Percentiles rank a stretch among this genome's conserved stretches.
Conservation (phyloP, 2,329 filamentous ascomycete genomes). For the Phaeomoniella chlamydospora region DNA sequence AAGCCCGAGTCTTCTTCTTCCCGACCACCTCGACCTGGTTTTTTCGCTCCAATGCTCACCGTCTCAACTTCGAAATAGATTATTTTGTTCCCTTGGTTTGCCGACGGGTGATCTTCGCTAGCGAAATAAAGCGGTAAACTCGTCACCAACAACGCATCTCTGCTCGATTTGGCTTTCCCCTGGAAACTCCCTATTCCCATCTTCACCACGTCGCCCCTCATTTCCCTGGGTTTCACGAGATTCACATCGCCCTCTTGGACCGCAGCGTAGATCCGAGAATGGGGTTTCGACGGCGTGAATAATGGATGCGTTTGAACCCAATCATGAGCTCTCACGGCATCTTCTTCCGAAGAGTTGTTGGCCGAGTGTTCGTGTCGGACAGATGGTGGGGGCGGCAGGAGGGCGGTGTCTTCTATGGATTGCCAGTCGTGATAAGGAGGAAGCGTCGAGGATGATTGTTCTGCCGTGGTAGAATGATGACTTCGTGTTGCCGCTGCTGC, state of each 20-base stretch:
- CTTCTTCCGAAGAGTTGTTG: conserved; percentile 39
- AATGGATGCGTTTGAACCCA: conserved; percentile 40
- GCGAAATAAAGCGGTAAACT: conserved; percentile 43
- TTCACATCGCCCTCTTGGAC: conserved; percentile 29
- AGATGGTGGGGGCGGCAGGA: conserved; percentile 45
- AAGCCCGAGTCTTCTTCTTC: conserved; percentile 35
- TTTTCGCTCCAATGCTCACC: conserved; percentile 26
- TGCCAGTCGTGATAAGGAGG: conserved; percentile 51
- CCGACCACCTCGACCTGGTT: conserved; percentile 18
- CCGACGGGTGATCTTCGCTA: conserved; percentile 32
- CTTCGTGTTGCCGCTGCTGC: conserved; percentile 4
- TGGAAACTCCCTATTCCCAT: conserved; percentile 25
- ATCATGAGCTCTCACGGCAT: conserved; percentile 39
- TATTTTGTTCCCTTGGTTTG: conserved; percentile 29
- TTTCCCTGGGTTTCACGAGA: conserved; percentile 27
- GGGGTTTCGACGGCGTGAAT: conserved; percentile 31
- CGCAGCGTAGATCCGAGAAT: conserved; percentile 23
- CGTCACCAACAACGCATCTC: conserved; percentile 38
- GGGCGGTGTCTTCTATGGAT: conserved; percentile 41
- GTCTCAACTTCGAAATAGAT: conserved; percentile 48
- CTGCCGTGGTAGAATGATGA: conserved; percentile 6
- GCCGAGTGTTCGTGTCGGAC: conserved; percentile 38
- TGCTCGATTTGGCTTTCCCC: conserved; percentile 26
- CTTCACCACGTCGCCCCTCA: conserved; percentile 21
- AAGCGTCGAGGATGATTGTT: conserved; percentile 17